Conservation (phyloP, 2,329 filamentous ascomycete species). For the Epichloe uncinata region DNA sequence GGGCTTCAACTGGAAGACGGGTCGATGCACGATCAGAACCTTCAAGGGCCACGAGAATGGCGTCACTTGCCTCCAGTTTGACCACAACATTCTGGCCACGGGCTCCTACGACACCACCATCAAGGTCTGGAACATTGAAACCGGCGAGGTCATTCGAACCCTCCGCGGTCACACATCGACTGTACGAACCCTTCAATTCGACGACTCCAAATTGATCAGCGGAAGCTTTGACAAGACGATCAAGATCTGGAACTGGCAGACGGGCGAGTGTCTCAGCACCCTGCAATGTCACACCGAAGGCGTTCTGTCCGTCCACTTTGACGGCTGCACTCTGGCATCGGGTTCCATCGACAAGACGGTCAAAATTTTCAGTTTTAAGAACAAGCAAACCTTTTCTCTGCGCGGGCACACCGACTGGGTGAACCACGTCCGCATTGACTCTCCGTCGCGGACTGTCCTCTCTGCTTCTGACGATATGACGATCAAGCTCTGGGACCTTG, state of each 20-base stretch:
- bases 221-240: conserved; percentile 80
- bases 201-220: conserved; percentile 80
- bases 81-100: conserved; percentile 82
- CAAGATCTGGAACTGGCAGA: conserved; percentile 94
- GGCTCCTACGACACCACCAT: conserved; percentile 92
- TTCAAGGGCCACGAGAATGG: conserved; percentile 83
- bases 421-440: conserved; percentile 85
- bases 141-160: conserved; percentile 73
- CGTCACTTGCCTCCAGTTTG: conserved; percentile 41
- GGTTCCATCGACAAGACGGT: conserved; percentile 83
- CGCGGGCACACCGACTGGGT: conserved; percentile 89
- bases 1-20: conserved; percentile 95
- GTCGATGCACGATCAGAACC: conserved; percentile 69
- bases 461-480: conserved; percentile 91
- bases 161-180: conserved; percentile 70
- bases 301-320: conserved; percentile 80
- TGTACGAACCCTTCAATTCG: conserved; percentile 83
- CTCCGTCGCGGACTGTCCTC: conserved; percentile 69
- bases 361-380: conserved; percentile 85
- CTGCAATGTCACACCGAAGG: conserved; percentile 68
- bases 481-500: conserved; percentile 84
- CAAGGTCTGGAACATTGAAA: conserved; percentile 92
- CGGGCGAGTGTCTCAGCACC: conserved; percentile 72
- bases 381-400: conserved; percentile 66
- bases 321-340: conserved; percentile 70